Conservation (phyloP, 495 filamentous ascomycete genomes). For the Xylaria sp. region DNA sequence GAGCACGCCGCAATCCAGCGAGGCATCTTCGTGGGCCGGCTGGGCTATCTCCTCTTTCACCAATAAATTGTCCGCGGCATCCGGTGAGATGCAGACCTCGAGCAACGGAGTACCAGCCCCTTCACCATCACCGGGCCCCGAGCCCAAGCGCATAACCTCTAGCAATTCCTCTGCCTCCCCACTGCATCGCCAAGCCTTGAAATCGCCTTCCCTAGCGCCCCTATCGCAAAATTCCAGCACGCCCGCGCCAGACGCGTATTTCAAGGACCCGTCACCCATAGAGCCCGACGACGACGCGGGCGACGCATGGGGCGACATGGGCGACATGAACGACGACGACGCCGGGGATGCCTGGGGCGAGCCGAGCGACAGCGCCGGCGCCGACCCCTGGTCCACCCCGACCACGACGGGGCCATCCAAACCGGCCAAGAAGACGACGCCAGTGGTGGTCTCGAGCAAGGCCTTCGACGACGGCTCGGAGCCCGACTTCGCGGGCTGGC, state of each 20-base stretch:
- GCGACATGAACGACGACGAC: conserved; percentile 65
- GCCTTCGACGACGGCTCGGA: conserved; percentile 83
- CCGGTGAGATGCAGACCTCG: conserved; percentile 75
- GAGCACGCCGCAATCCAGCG: conserved; percentile 69
- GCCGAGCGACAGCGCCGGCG: conserved; percentile 47
- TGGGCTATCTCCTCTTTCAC: conserved; percentile 99
- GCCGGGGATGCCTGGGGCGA: conserved; percentile 56
- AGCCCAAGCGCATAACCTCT: conserved; percentile 38
- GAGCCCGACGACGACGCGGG: conserved; percentile 61
- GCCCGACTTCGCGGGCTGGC: conserved; percentile 92
- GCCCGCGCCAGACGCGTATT: conserved; percentile 51
- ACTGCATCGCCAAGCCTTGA: conserved; percentile 60
- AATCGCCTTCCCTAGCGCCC: conserved; percentile 53
- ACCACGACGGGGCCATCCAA: background rate
- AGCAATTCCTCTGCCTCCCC: conserved; percentile 58
- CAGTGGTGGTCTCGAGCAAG: conserved; percentile 44
- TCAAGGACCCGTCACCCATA: conserved; percentile 51
- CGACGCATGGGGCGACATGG: conserved; percentile 77
- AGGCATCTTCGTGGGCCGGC: conserved; percentile 79
- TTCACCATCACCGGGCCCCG: conserved; percentile 30
- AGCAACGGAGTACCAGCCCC: conserved; percentile 29
- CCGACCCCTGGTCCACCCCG: conserved; percentile 37
- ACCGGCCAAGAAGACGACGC: conserved; percentile 28
- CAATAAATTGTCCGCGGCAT: conserved; percentile 83
- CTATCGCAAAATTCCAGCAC: conserved; percentile 52